A percentile compares a stretch with the other conserved stretches of the same genome.
Conservation (phyloP, 768 basidiomycete species). For the Macrolepiota dolichaula region DNA sequence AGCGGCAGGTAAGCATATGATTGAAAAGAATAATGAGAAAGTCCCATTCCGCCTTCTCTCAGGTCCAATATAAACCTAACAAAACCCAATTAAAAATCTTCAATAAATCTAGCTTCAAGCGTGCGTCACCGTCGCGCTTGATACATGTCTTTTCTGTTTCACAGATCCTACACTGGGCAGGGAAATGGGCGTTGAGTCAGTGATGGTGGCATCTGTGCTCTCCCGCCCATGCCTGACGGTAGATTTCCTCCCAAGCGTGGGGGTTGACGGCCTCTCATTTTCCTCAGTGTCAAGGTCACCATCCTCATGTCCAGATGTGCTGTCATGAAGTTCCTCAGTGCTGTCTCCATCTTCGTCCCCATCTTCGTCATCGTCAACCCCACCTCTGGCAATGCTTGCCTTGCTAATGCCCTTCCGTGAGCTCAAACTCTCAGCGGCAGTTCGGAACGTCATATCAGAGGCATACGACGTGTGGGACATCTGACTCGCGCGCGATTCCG, state of each 20-base stretch:
- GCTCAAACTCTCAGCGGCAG: slow-evolving; percentile 14
- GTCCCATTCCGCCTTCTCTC: neutral
- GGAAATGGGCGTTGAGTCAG: neutral
- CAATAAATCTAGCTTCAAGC: neutral
- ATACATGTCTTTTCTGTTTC: neutral
- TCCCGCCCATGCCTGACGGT: slow-evolving; percentile 14
- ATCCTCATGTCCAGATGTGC: neutral
- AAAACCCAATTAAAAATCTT: neutral
- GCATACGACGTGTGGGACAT: slow-evolving; percentile 1
- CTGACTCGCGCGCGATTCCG: slow-evolving; percentile 11
- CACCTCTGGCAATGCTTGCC: neutral
- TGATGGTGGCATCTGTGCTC: slow-evolving; percentile 18
- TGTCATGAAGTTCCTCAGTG: neutral
- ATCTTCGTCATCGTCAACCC: neutral
- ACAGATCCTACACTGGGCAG: neutral
- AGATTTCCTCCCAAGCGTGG: slow-evolving; percentile 11
- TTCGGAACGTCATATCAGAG: slow-evolving; percentile 11
- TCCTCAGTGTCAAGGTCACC: neutral
- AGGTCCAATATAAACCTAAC: neutral
- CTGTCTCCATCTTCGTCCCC: neutral
- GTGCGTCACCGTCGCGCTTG: neutral
- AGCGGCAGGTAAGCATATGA: neutral
- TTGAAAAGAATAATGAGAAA: neutral
- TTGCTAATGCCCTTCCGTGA: neutral
- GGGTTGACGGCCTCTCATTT: slow-evolving; percentile 12